Conservation (phyloP, 345 rosid species). For the Eucalyptus tenuipes region DNA sequence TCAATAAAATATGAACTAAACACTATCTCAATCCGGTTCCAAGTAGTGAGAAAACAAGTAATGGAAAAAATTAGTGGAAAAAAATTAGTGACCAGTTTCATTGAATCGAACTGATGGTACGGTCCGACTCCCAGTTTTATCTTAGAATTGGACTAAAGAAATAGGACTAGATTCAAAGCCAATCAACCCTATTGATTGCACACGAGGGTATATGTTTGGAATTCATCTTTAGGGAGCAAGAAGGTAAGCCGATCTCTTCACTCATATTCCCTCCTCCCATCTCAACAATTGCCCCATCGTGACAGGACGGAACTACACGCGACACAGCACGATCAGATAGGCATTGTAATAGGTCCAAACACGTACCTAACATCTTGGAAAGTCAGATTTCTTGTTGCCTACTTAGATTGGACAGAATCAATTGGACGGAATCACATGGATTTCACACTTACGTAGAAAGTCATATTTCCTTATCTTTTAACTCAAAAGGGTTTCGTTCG, state of each 20-base stretch:
- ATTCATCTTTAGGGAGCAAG: background rate
- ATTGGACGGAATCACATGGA: background rate
- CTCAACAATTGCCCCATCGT: background rate
- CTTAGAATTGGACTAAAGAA: too few species aligned
- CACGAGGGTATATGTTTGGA: background rate
- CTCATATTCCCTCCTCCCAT: background rate
- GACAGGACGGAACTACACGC: too few species aligned
- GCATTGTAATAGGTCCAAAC: background rate
- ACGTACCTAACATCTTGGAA: background rate
- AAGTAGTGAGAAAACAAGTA: too few species aligned
- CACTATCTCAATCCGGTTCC: accelerated
- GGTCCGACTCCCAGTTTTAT: accelerated
- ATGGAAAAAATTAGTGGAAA: too few species aligned
- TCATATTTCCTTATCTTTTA: background rate
- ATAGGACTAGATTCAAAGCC: accelerated
- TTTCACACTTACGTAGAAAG: background rate
- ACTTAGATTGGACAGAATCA: background rate
- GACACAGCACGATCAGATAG: too few species aligned
- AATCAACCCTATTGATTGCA: background rate
- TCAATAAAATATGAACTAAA: too few species aligned
- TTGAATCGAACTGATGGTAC: too few species aligned
- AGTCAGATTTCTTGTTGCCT: background rate
- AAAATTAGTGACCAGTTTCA: too few species aligned
- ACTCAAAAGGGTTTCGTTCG: too few species aligned
- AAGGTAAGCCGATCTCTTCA: background rate